Base-by-base conservation (phyloP, 2,329 filamentous ascomycete species). In the Nannizziopsis arthrosporioides region DNA sequence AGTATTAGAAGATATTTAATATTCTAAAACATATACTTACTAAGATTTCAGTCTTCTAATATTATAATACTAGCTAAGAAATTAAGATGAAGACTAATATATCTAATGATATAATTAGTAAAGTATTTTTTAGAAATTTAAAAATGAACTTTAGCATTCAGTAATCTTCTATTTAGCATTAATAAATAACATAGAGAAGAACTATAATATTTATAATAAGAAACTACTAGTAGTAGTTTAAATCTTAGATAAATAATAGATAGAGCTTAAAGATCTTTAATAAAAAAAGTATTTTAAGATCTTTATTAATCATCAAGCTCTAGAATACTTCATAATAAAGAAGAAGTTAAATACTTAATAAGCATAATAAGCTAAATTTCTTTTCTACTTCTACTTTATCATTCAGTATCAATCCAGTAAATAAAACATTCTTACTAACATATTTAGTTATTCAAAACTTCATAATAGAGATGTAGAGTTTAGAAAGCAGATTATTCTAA, bases 391-490 rank as follows among this genome's bases (percentile, higher is more conserved):
- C 47, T 50, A 57, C 40, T 63, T 63, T 43, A 49, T 42, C 12
- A 60, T 63, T 34, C 37, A 27, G 22, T 62, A 60, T 50, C 18
- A 53, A 12, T 50, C 50, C n/a, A 57, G 56, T 10, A 52, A 46
- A 10, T 17, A 51, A 27, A 55, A 53, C n/a, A 38, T 14, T n/a
- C 32, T 30, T 42, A 36, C 22, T 76, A 76, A 70, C 73, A 0
- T 49, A 69, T 1, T 59, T 78, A 48, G 18, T 14, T 38, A 30
- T 11, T 0, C 27, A n/a, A n/a, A n/a, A n/a, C n/a, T n/a, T n/a
- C 14, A 15, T 32, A 35, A 36, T 34, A 4, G 14, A n/a, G 14
- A 27, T n/a, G n/a, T n/a, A n/a, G n/a, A n/a, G n/a, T n/a, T n/a
- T n/a, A 6, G 7, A 27, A 41, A 6, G 6, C 6, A 9, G 17